Evolutionary conservation across 345 rosid genomes (phyloP), one percentile per base, ranked within the genome.

Genomic region (Boechera stricta): DNA sequence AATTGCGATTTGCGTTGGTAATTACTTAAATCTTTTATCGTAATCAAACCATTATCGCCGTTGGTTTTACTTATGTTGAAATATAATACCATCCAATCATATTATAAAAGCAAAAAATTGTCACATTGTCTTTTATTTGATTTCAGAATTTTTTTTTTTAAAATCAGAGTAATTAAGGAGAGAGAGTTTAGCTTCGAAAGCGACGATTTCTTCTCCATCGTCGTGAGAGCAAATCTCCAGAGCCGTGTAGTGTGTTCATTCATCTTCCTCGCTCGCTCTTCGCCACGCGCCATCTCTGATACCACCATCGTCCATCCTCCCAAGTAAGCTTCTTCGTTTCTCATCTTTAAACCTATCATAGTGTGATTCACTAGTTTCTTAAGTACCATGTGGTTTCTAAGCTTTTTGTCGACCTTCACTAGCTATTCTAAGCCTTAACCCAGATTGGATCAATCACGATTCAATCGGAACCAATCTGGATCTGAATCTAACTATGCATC

Each of bases 251-350:
- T 42, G 47, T 18, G 2, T 38, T 49, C 68, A 67, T 10, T 52
- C 71, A 41, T 42, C 65, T 2, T 39, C 32, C 11, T 29, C 45
- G 5, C 2, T 60, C 41, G 4, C 33, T 58, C 44, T 24, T 24
- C 66, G 0, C 36, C 49, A 64, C 71, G 7, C 35, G 51, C 62
- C 54, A 18, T 51, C 69, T 73, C 62, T 62, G 31, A 72, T 59
- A 3, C 51, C n/a, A 49, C 58, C 15, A 52, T 49, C 57, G 33
- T 32, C n/a, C 26, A 9, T 18, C 54, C 54, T 5, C 15, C 38
- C 10, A 24, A 21, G 80, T 77, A 77, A 70, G 71, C 33, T 69
- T 67, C 10, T 32, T 53, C 4, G 4, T 28, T 62, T 62, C n/a
- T 26, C 32, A 60, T 62, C 61, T 51, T 63, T 0, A 0, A 21